Percentiles rank a stretch among this genome's conserved stretches.
phyloP scores from a whole-genome alignment of 2,329 filamentous ascomycete genomes.

The Talaromyces sp. region DNA sequence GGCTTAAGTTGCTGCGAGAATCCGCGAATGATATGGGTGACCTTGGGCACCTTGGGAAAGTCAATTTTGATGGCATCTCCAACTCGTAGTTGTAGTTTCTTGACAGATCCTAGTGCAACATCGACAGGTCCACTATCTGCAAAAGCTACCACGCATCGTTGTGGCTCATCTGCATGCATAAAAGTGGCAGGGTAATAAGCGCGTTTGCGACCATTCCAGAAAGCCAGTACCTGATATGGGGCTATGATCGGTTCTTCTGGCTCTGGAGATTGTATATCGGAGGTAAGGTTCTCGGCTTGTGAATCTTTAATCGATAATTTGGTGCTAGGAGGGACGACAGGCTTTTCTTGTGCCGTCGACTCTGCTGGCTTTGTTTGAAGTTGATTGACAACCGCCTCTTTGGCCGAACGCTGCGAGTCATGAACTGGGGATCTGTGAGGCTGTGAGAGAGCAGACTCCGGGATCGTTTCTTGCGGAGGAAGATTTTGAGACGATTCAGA shows the following conservation, averaged over 20 bases:
- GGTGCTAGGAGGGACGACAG: background rate
- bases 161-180: slow-evolving; percentile 38
- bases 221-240: slow-evolving; percentile 57
- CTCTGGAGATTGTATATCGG: slow-evolving; percentile 15
- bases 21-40: slow-evolving; percentile 45
- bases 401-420: slow-evolving; percentile 21
- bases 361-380: slow-evolving; percentile 20
- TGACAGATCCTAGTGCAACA: slow-evolving; percentile 41
- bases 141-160: slow-evolving; percentile 48
- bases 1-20: slow-evolving; percentile 38
- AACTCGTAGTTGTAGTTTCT: slow-evolving; percentile 45
- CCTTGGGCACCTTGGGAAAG: slow-evolving; percentile 42
- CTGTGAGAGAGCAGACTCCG: background rate
- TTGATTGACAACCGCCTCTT: background rate
- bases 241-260: slow-evolving; percentile 33
- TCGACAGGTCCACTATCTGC: slow-evolving; percentile 45
- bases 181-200: slow-evolving; percentile 63
- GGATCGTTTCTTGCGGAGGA: background rate
- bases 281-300: slow-evolving; percentile 1
- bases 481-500: background rate
- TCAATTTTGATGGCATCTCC: slow-evolving; percentile 51
- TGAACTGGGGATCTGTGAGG: slow-evolving; percentile 18
- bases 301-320: background rate
- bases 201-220: slow-evolving; percentile 56
- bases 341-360: background rate